phyloP scores from a whole-genome alignment of 768 basidiomycete species.

The Lactifluus subvellereus region DNA sequence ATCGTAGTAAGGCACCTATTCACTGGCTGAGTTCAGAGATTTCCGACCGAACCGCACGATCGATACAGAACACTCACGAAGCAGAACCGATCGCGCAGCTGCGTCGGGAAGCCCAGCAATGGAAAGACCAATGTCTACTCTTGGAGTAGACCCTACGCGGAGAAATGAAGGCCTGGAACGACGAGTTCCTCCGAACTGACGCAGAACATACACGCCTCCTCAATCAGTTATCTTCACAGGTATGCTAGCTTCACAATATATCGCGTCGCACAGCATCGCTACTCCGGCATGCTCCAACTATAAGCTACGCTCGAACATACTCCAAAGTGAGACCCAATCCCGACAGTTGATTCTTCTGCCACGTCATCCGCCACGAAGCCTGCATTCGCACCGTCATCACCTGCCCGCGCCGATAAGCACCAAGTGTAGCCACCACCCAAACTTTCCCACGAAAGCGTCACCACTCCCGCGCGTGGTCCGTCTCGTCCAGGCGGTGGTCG shows the following conservation, averaged over 20 bases:
- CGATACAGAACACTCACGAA: too few relatives aligned
- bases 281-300: background rate
- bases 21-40: too few relatives aligned
- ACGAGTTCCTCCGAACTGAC: conserved; percentile 70
- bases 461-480: too few relatives aligned
- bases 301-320: conserved; percentile 26
- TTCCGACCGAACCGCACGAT: too few relatives aligned
- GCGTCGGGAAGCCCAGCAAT: too few relatives aligned
- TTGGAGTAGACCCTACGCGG: conserved; percentile 13
- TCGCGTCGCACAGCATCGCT: background rate
- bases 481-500: too few relatives aligned
- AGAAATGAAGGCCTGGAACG: conserved; percentile 68
- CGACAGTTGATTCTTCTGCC: conserved; percentile 20
- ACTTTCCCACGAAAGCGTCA: conserved; percentile 10
- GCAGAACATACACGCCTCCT: conserved; percentile 57
- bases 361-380: conserved; percentile 26
- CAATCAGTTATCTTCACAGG: conserved; percentile 38
- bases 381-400: conserved; percentile 23
- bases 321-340: conserved; percentile 21
- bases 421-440: background rate
- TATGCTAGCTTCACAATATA: background rate
- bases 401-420: conserved; percentile 7
- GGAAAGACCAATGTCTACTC: too few relatives aligned
- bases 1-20: too few relatives aligned
- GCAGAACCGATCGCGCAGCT: too few relatives aligned